phyloP scores from a whole-genome alignment of 805 yeast genomes.

The Saturnispora diversa region DNA sequence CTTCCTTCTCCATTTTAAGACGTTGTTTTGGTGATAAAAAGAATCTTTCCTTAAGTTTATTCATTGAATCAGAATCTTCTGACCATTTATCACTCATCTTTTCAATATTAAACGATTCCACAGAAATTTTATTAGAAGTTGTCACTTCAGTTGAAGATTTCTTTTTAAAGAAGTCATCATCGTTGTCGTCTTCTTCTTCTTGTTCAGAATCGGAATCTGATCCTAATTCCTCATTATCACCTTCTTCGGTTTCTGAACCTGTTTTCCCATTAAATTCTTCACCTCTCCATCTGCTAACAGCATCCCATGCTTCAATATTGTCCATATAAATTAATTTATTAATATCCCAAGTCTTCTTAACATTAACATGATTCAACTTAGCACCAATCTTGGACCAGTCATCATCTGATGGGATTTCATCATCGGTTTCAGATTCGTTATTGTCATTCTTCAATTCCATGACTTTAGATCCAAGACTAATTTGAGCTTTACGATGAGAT shows the following conservation, averaged over 20 bases:
- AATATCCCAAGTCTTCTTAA: conserved; percentile 64
- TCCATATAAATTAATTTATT: conserved; percentile 73
- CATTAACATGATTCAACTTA: conserved; percentile 45
- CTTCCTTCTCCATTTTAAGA: conserved; percentile 28
- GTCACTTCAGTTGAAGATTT: conserved; percentile 22
- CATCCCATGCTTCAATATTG: conserved; percentile 68
- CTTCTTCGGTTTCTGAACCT: conserved; percentile 28
- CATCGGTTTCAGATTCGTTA: conserved; percentile 39
- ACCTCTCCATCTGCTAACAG: conserved; percentile 60
- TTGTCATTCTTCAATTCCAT: no score
- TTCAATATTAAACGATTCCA: conserved; percentile 25
- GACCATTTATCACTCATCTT: conserved; percentile 40
- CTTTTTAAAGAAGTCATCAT: conserved; percentile 51
- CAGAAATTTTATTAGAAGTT: conserved; percentile 32
- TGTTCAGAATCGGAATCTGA: conserved; percentile 12
- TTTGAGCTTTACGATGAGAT: conserved; percentile 51
- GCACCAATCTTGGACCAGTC: conserved; percentile 48
- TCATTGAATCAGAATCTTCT: conserved; percentile 31
- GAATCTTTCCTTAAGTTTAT: conserved; percentile 39
- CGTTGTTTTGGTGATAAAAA: conserved; percentile 45
- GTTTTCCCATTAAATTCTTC: conserved; percentile 28
- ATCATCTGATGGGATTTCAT: conserved; percentile 32
- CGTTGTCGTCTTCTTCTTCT: conserved; percentile 40
- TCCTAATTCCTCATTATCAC: conserved; percentile 31
- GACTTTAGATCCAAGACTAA: conserved; percentile 45